Evolutionary conservation across 176 grass and related monocot species (phyloP), one percentile per base, ranked within the genome.

Genomic region (Aegilops sharonensis): DNA sequence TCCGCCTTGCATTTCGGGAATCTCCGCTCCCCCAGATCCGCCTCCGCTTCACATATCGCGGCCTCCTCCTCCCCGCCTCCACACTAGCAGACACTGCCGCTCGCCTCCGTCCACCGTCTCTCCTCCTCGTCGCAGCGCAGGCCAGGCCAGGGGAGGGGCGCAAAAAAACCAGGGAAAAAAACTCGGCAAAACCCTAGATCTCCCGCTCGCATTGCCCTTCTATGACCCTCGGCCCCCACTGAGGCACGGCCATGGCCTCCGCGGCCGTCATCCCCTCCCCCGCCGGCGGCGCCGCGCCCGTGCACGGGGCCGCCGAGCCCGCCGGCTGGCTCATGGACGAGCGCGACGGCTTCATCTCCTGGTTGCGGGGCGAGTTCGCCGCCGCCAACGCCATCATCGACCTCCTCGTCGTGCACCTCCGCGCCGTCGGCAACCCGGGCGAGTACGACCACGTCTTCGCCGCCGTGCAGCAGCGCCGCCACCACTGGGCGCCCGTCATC

Each of bases 371-470:
- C 20, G 97, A 99, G 90, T 99, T 99, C 84, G 94, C 97, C 3
- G 97, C 97, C 31, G 88, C 97, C 32, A 99, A 99, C 85, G 92
- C 94, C 82, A 88, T 99, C 78, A 87, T 99, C 48, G 97, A 99
- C 48, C 87, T 90, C 27, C 81, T 99, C 75, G 11, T 99, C 25
- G 54, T 89, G 4, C 94, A 99, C 87, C 90, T 99, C 77, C 89
- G 90, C 78, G 6, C 74, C 88, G 40, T 77, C 67, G 88, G 93
- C 66, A 89, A 90, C 14, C 90, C 87, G 7, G 92, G 89, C 57
- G 90, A 96, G 90, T 96, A 93, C 66, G 97, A 99, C 18, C 92
- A 92, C 47, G 88, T 92, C 1, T 74, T 80, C 37, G 87, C 83
- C 27, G 73, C 61, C 52, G 89, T 99, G 52, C 94, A 94, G 63